These are phyloP conservation scores for Diplocarpon rosae DNA, from an alignment of 2,329 filamentous ascomycete species.

Conservation along the genomic window DNA sequence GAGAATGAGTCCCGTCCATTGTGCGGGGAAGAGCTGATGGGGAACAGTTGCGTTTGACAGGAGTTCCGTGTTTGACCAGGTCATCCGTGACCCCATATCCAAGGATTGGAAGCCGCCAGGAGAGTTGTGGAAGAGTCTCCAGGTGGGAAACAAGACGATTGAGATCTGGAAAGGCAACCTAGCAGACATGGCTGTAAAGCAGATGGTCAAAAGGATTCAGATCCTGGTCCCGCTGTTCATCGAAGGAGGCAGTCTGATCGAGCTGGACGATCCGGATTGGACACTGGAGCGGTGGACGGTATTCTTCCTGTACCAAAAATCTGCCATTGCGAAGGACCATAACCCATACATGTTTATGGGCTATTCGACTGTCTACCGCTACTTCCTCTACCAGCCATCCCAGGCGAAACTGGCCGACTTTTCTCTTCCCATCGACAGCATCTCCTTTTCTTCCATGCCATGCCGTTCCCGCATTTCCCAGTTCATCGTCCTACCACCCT, in stretches of 20 bases:
- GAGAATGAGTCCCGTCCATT: conserved; percentile 18
- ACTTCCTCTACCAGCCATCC: conserved; percentile 53
- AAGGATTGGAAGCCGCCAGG: conserved; percentile 62
- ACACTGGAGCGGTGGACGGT: conserved; percentile 76
- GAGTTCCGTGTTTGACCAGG: conserved; percentile 48
- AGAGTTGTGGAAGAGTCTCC: conserved; percentile 53
- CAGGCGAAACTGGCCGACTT: conserved; percentile 28
- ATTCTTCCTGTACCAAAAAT: conserved; percentile 74
- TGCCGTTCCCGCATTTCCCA: conserved; percentile 82
- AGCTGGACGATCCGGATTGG: conserved; percentile 60
- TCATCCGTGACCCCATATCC: conserved; percentile 35
- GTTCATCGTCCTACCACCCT: conserved; percentile 82
- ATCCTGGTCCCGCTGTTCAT: conserved; percentile 80
- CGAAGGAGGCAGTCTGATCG: conserved; percentile 74
- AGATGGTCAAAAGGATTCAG: conserved; percentile 70
- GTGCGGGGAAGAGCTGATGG: conserved; percentile 2
- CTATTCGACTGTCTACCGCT: conserved; percentile 83
- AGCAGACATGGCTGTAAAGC: conserved; percentile 54
- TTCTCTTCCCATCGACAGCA: conserved; percentile 28
- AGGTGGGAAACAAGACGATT: conserved; percentile 51
- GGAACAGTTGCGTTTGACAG: conserved; percentile 54
- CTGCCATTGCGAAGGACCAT: conserved; percentile 33
- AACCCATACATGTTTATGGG: conserved; percentile 72
- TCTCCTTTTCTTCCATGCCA: conserved; percentile 47
- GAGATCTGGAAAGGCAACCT: conserved; percentile 80